phyloP scores from a whole-genome alignment of 352 stramenopile genomes.

The Blastocystis sp. region DNA sequence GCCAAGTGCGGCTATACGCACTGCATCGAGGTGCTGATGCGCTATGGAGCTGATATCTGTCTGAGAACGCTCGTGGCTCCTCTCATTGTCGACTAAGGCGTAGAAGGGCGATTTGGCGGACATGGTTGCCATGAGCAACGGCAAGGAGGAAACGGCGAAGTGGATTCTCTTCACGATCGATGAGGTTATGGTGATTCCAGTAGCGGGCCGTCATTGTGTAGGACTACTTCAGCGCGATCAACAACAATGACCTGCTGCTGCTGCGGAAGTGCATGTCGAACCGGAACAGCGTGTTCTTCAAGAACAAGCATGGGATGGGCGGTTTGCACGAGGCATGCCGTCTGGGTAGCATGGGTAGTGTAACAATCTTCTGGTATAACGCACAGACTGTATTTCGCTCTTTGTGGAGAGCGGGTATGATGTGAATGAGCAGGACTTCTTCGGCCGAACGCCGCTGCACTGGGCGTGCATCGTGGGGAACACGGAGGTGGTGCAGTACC shows the following conservation, averaged over 20 bases:
- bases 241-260: background rate
- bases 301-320: constrained; percentile 3
- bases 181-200: too few species aligned
- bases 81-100: background rate
- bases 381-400: background rate
- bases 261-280: background rate
- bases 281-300: background rate
- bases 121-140: background rate
- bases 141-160: background rate
- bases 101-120: background rate
- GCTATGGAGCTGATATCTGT: constrained; percentile 20
- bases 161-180: constrained; percentile 12
- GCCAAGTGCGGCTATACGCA: background rate
- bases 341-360: background rate
- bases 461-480: constrained; percentile 8
- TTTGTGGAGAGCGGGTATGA: constrained; percentile 8
- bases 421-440: constrained; percentile 35
- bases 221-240: constrained; percentile 23
- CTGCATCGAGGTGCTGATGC: constrained; percentile 16
- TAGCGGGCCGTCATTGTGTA: background rate
- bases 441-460: constrained; percentile 22
- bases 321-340: background rate
- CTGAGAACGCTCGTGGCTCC: background rate
- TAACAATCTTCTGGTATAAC: background rate
- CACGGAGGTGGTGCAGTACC: background rate